Base-by-base conservation (phyloP, 352 stramenopile species). In the Pythium rishiriense region DNA sequence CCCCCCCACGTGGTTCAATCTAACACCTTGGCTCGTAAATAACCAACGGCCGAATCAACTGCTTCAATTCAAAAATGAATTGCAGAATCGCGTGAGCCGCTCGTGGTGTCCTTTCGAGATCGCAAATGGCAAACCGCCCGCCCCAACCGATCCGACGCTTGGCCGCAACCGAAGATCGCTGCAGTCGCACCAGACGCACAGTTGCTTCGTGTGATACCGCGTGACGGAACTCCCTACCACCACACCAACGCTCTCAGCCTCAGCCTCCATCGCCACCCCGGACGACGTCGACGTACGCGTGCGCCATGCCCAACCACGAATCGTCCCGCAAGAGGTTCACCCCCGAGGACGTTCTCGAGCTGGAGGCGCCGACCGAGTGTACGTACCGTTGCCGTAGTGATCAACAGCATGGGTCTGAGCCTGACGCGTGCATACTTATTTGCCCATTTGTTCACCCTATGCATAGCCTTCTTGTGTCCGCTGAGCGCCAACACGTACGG, bases 401-500 rank as follows among this genome's bases (percentile, higher is more conserved):
- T 37, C 5, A n/a, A 9, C 6, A 6, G 37, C 37, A 43, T 35
- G 8, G 15, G 5, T 39, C 17, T 12, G 31, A 35, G 10, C 10
- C 5, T 35, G 5, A 10, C 31, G 5, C 10, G 5, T 35, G 31
- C 31, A 10, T 35, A 10, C 31, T 35, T 10, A 35, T 10, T 10
- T 35, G 31, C 31, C 5, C 31, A 35, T 19, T 55, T 3, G 42
- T 37, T 69, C 41, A 48, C 22, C 1, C 22, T 24, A 17, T 64
- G 7, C 42, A 22, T 28, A 94, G 90, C 77, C 10, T 98, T 99
- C 76, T 74, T 99, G 21, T 99, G 96, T 52, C 87, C 95, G 19
- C 72, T 98, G 53, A 96, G 81, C 49, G 93, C 91, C 64, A 98
- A 98, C 80, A 94, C 77, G 33, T 97, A 98, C 73, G 88, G 91